Conservation (phyloP, 176 grass and related monocot species). For the Paspalum notatum region DNA sequence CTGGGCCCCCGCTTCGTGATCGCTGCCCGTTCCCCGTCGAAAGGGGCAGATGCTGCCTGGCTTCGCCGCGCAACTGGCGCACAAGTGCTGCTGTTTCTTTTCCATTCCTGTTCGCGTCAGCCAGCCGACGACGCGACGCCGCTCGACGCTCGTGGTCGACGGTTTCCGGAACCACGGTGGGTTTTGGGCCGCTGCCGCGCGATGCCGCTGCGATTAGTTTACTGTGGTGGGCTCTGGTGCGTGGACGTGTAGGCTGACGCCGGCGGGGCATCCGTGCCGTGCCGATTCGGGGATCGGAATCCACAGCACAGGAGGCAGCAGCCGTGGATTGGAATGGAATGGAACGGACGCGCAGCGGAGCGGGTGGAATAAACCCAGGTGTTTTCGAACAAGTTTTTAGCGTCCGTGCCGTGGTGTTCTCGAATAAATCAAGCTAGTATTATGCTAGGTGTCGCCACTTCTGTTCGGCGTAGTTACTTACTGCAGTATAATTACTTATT, state of each 20-base stretch:
- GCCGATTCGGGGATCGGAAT: slow-evolving; percentile 27
- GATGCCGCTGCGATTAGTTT: slow-evolving; percentile 9
- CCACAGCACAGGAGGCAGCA: too few species aligned
- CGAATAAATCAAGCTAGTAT: background rate
- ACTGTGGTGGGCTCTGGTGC: background rate
- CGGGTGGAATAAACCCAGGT: slow-evolving; percentile 33
- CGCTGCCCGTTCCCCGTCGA: slow-evolving; percentile 21
- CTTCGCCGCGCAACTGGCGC: background rate
- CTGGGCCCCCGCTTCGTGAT: slow-evolving; percentile 4
- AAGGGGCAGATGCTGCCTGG: slow-evolving; percentile 2
- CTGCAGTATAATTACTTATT: background rate
- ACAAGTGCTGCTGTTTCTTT: background rate
- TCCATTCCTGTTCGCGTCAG: background rate
- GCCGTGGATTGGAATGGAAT: slow-evolving; percentile 14
- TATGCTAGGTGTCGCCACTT: background rate
- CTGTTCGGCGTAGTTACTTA: background rate
- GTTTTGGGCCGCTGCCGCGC: slow-evolving; percentile 3
- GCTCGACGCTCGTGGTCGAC: background rate
- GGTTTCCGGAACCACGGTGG: slow-evolving; percentile 10
- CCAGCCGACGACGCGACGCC: background rate
- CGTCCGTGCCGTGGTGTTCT: background rate
- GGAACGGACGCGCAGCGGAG: background rate
- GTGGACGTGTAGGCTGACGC: slow-evolving; percentile 17
- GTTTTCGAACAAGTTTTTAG: background rate
- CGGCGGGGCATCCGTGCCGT: background rate